Evolutionary conservation across 2,329 filamentous ascomycete species (phyloP).

Genomic region (Paracorniculantispora psalliotae): DNA sequence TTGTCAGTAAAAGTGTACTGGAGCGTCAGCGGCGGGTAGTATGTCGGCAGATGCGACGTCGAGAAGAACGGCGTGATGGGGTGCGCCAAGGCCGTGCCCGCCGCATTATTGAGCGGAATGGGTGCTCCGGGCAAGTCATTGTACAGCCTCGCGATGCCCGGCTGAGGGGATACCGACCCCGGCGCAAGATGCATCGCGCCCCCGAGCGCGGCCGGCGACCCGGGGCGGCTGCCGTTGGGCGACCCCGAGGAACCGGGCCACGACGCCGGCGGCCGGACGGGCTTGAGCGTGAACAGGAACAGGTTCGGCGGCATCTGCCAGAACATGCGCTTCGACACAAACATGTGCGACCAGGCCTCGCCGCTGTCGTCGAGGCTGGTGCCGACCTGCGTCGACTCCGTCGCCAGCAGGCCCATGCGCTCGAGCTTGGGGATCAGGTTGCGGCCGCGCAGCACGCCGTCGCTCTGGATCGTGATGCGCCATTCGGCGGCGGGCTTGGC

Average conservation of each 20-base stretch:
- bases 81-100: constrained; percentile 24
- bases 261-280: constrained; percentile 36
- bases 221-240: constrained; percentile 47
- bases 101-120: constrained; percentile 29
- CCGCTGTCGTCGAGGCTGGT: constrained; percentile 55
- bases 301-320: constrained; percentile 88
- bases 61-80: constrained; percentile 71
- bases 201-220: constrained; percentile 41
- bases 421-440: constrained; percentile 87
- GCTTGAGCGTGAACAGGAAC: constrained; percentile 81
- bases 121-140: constrained; percentile 36
- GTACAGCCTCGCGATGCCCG: constrained; percentile 19
- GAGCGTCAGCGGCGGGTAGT: constrained; percentile 77
- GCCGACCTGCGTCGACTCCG: constrained; percentile 70
- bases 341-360: constrained; percentile 70
- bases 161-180: constrained; percentile 12
- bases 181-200: constrained; percentile 18
- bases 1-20: constrained; percentile 77
- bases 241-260: constrained; percentile 51
- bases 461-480: constrained; percentile 76
- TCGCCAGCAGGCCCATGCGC: constrained; percentile 81
- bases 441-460: constrained; percentile 80
- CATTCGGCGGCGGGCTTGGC: constrained; percentile 81
- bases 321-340: constrained; percentile 73
- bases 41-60: constrained; percentile 80